Percentiles rank a stretch among this genome's conserved stretches.
phyloP scores from a whole-genome alignment of 441 rosid species.

The Populus hybrid region DNA sequence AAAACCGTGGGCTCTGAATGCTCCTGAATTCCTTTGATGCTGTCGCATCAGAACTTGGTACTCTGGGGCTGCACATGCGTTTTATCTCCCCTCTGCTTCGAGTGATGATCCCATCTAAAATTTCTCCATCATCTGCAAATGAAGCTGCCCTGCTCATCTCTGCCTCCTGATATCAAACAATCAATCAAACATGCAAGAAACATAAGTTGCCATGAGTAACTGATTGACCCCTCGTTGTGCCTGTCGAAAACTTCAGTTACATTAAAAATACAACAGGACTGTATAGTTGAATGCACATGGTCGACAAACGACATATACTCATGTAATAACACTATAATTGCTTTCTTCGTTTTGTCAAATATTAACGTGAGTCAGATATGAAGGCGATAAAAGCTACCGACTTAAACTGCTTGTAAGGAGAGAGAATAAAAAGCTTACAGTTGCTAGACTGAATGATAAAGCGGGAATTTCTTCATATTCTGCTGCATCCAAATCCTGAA shows the following conservation, averaged over 20 bases:
- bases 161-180: slow-evolving; percentile 36
- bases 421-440: slow-evolving; percentile 38
- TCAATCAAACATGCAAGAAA: neutral
- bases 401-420: neutral
- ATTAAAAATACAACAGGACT: neutral
- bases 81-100: slow-evolving; percentile 72
- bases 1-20: slow-evolving; percentile 52
- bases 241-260: neutral
- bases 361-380: neutral
- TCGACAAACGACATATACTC: neutral
- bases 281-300: neutral
- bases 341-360: neutral
- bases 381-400: neutral
- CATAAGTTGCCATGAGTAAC: neutral
- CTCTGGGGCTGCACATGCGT: slow-evolving; percentile 44
- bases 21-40: slow-evolving; percentile 45
- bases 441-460: slow-evolving; percentile 41
- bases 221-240: neutral
- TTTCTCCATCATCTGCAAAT: slow-evolving; percentile 48
- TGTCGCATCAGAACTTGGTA: slow-evolving; percentile 39
- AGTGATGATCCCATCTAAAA: slow-evolving; percentile 60
- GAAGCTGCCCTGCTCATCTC: slow-evolving; percentile 33
- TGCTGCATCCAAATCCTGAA: slow-evolving; percentile 75
- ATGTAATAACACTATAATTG: neutral
- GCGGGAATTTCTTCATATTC: slow-evolving; percentile 69